Conservation (phyloP, 2,329 filamentous ascomycete species). For the Rhinocladiella mackenziei region DNA sequence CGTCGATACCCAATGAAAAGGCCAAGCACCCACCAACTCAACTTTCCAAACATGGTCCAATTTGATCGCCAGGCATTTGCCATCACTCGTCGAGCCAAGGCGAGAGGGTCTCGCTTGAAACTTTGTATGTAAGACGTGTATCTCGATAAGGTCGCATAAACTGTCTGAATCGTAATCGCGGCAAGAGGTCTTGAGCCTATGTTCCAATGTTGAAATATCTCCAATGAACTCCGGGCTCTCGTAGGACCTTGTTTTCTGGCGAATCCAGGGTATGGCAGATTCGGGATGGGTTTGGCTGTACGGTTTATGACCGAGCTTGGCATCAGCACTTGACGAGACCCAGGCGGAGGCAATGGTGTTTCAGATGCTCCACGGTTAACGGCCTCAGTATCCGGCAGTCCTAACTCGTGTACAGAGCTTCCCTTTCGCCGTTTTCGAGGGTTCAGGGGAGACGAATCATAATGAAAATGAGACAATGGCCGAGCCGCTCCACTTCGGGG, state of each 20-base stretch:
- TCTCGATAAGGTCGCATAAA: constrained; percentile 29
- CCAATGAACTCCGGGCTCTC: constrained; percentile 12
- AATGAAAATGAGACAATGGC: constrained; percentile 3
- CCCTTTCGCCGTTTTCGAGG: constrained; percentile 23
- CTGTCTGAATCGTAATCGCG: constrained; percentile 24
- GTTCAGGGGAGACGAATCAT: constrained; percentile 8
- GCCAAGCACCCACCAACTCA: constrained; percentile 39
- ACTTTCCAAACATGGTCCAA: constrained; percentile 32
- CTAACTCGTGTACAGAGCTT: constrained; percentile 3
- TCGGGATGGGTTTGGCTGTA: neutral
- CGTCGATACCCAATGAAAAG: constrained; percentile 30
- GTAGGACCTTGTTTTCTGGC: constrained; percentile 3
- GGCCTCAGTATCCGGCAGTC: neutral
- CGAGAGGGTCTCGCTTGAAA: constrained; percentile 26
- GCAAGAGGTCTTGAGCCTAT: constrained; percentile 24
- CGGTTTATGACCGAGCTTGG: constrained; percentile 4
- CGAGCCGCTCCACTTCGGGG: neutral
- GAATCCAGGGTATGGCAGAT: neutral
- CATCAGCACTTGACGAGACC: neutral
- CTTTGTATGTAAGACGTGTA: constrained; percentile 27
- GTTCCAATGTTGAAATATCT: constrained; percentile 25
- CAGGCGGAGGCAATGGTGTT: neutral
- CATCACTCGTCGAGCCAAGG: constrained; percentile 33
- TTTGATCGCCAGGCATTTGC: constrained; percentile 36
- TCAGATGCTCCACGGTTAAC: neutral